A percentile compares a stretch with the other conserved stretches of the same genome.
Evolutionary conservation across 345 rosid species (phyloP).

Genomic region (Schrenkiella parvula): DNA sequence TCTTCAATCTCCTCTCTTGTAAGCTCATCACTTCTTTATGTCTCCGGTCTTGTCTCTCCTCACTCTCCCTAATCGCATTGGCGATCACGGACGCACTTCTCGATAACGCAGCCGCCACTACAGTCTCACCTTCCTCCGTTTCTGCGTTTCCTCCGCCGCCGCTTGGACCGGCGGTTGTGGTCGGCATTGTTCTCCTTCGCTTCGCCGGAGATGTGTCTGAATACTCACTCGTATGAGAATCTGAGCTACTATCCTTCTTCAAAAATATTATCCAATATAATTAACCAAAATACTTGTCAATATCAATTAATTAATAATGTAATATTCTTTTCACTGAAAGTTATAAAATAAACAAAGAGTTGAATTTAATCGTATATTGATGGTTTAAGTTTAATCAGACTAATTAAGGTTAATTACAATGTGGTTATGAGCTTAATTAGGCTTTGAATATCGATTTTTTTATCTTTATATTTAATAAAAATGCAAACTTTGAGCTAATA

Average conservation of each 20-base stretch:
- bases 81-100: conserved; percentile 77
- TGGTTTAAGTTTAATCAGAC: neutral
- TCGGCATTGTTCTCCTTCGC: conserved; percentile 41
- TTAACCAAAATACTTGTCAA: conserved; percentile 5
- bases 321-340: neutral
- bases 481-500: conserved; percentile 7
- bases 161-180: conserved; percentile 27
- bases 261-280: neutral
- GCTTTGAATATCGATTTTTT: neutral
- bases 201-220: conserved; percentile 73
- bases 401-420: neutral
- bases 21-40: conserved; percentile 62
- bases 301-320: neutral
- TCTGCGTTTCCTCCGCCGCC: conserved; percentile 17
- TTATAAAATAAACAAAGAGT: neutral
- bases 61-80: conserved; percentile 62
- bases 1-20: conserved; percentile 61
- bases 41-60: conserved; percentile 66
- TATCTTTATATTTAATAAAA: neutral
- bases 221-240: conserved; percentile 73
- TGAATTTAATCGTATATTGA: neutral
- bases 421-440: neutral
- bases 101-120: conserved; percentile 58
- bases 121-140: conserved; percentile 23
- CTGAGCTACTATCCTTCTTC: conserved; percentile 61